Conservation (phyloP, 2,329 filamentous ascomycete genomes). For the Clonostachys sp. region DNA sequence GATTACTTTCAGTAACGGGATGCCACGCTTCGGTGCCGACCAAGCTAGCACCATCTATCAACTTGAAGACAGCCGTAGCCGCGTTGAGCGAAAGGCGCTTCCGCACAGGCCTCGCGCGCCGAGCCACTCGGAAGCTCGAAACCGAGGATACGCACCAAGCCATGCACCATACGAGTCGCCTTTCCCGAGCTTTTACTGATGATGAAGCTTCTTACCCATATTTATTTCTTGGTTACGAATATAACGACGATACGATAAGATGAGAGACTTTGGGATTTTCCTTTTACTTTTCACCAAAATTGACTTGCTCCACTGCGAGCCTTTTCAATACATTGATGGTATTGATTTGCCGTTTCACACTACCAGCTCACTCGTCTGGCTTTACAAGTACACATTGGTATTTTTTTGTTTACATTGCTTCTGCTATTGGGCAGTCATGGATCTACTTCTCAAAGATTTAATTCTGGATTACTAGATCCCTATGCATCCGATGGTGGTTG, state of each 20-base stretch:
- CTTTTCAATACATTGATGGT: neutral
- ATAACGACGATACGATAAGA: slow-evolving; percentile 2
- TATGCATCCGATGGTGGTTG: too few relatives aligned
- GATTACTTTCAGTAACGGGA: slow-evolving; percentile 45
- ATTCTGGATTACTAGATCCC: neutral
- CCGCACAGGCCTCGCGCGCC: slow-evolving; percentile 38
- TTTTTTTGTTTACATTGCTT: slow-evolving; percentile 4
- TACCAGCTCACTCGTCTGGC: slow-evolving; percentile 8
- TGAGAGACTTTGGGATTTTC: too few relatives aligned
- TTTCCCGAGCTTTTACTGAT: slow-evolving; percentile 4
- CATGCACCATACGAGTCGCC: slow-evolving; percentile 14
- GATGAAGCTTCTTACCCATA: slow-evolving; percentile 1
- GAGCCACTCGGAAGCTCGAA: slow-evolving; percentile 44
- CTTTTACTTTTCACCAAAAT: too few relatives aligned
- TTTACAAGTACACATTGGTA: slow-evolving; percentile 5
- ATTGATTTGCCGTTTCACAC: slow-evolving; percentile 5
- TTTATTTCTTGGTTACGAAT: slow-evolving; percentile 4
- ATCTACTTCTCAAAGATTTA: neutral
- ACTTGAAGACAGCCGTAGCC: slow-evolving; percentile 40
- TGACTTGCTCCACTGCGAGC: neutral
- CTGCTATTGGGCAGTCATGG: neutral
- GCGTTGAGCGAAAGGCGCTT: slow-evolving; percentile 35
- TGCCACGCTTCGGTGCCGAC: slow-evolving; percentile 42
- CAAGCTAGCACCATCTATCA: slow-evolving; percentile 41
- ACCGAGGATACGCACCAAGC: slow-evolving; percentile 22